Conservation (phyloP, 495 filamentous ascomycete genomes). For the Barbatosphaeria neglecta region DNA sequence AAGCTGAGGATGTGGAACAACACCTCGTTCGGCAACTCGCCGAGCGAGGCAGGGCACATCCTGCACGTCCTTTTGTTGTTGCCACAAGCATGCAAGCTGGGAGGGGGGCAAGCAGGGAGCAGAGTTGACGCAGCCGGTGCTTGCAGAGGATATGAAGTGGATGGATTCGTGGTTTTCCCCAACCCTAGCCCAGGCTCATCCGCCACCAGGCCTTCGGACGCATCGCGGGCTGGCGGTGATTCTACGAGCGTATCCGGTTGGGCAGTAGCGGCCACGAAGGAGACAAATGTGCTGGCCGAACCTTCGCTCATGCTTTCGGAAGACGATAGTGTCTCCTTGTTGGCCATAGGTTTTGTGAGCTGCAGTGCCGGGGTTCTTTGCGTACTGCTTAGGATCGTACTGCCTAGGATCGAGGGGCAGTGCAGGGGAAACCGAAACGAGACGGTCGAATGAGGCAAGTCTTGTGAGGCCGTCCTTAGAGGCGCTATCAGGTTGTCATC, state of each 20-base stretch:
- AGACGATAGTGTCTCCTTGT: slow-evolving; percentile 11
- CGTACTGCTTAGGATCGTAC: background rate
- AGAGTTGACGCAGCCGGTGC: background rate
- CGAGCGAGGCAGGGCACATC: slow-evolving; percentile 5
- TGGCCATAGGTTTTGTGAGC: slow-evolving; percentile 12
- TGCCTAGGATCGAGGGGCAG: background rate
- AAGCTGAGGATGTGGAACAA: slow-evolving; percentile 40
- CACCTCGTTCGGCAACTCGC: slow-evolving; percentile 42
- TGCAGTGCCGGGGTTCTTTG: slow-evolving; percentile 6
- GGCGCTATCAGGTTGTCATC: slow-evolving; percentile 5
- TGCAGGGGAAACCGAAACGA: background rate
- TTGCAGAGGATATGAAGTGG: background rate
- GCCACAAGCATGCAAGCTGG: background rate
- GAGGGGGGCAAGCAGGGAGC: background rate
- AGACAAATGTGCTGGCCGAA: background rate
- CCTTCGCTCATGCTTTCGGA: slow-evolving; percentile 4
- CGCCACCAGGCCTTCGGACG: background rate
- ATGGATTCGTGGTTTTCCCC: background rate
- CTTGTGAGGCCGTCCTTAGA: slow-evolving; percentile 1
- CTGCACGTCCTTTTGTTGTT: background rate
- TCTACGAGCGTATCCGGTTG: slow-evolving; percentile 1
- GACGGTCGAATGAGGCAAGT: slow-evolving; percentile 4
- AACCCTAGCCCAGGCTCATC: background rate
- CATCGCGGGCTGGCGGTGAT: background rate
- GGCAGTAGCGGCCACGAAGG: slow-evolving; percentile 1